Evolutionary conservation across 2,329 filamentous ascomycete genomes (phyloP).

Genomic region (Neopestalotiopsis sp.): DNA sequence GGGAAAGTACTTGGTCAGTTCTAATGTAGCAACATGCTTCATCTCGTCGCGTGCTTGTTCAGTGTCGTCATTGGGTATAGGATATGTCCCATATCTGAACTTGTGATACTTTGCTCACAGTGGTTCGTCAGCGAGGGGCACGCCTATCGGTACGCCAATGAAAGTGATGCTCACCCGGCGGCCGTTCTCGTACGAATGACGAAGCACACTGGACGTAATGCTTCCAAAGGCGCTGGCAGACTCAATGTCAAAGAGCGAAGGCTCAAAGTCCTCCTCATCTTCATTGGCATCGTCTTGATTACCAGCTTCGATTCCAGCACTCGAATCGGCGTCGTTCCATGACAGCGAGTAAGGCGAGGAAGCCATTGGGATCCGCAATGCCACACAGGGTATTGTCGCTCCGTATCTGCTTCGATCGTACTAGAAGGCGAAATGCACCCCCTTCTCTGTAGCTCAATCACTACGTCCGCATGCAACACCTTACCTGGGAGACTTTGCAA

Average conservation of each 20-base stretch:
- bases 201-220: constrained; percentile 39
- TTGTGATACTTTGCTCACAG: constrained; percentile 36
- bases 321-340: constrained; percentile 6
- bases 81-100: constrained; percentile 41
- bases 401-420: neutral
- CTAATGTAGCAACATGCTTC: constrained; percentile 44
- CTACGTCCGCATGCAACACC: neutral
- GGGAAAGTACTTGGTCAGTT: constrained; percentile 31
- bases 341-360: constrained; percentile 4
- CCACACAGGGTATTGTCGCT: neutral
- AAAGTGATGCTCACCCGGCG: constrained; percentile 35
- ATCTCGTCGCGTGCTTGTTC: constrained; percentile 47
- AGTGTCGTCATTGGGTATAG: constrained; percentile 44
- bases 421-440: neutral
- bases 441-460: neutral
- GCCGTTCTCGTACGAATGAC: constrained; percentile 42
- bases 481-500: neutral
- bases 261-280: constrained; percentile 41
- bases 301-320: constrained; percentile 22
- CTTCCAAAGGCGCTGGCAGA: constrained; percentile 31
- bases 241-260: constrained; percentile 37
- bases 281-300: constrained; percentile 35
- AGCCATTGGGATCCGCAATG: neutral
- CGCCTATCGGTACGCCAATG: neutral
- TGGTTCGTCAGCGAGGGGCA: neutral